Evolutionary conservation across 2,329 filamentous ascomycete genomes (phyloP).

Genomic region (Fusarium proliferatum): DNA sequence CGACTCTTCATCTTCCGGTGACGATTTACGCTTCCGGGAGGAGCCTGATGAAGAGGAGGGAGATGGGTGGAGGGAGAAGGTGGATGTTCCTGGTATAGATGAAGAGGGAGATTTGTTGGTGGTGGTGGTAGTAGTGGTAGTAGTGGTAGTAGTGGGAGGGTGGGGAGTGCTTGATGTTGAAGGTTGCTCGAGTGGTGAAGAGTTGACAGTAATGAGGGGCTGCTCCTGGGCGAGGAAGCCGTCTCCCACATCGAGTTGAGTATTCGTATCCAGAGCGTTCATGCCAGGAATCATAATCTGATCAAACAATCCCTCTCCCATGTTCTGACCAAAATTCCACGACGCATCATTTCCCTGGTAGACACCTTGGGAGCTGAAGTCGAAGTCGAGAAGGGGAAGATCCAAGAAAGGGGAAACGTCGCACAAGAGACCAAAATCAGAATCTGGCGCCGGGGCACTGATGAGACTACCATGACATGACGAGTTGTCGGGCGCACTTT

Average conservation of each 20-base stretch:
- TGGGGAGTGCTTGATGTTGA: constrained; percentile 15
- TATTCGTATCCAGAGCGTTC: constrained; percentile 1
- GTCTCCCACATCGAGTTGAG: constrained; percentile 29
- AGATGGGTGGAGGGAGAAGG: constrained; percentile 38
- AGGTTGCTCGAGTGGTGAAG: constrained; percentile 25
- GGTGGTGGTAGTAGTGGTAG: not conserved
- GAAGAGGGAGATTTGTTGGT: constrained; percentile 34
- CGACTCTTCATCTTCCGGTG: constrained; percentile 40
- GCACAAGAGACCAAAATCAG: constrained; percentile 21
- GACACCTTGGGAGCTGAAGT: constrained; percentile 6
- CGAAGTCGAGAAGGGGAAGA: constrained; percentile 28
- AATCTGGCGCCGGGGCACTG: constrained; percentile 25
- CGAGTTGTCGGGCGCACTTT: constrained; percentile 10
- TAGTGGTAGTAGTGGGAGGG: not conserved
- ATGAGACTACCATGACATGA: constrained; percentile 38
- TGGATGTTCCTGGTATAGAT: constrained; percentile 39
- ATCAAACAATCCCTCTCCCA: constrained; percentile 25
- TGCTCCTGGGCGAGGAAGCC: constrained; percentile 34
- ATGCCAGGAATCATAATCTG: constrained; percentile 27
- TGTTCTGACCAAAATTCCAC: constrained; percentile 22
- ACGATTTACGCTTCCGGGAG: constrained; percentile 40
- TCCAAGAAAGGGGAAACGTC: constrained; percentile 31
- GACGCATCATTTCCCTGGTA: constrained; percentile 16
- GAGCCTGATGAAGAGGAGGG: constrained; percentile 31
- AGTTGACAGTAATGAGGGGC: constrained; percentile 21